phyloP scores from a whole-genome alignment of 2,329 filamentous ascomycete genomes.

The Ascochyta pisi region DNA sequence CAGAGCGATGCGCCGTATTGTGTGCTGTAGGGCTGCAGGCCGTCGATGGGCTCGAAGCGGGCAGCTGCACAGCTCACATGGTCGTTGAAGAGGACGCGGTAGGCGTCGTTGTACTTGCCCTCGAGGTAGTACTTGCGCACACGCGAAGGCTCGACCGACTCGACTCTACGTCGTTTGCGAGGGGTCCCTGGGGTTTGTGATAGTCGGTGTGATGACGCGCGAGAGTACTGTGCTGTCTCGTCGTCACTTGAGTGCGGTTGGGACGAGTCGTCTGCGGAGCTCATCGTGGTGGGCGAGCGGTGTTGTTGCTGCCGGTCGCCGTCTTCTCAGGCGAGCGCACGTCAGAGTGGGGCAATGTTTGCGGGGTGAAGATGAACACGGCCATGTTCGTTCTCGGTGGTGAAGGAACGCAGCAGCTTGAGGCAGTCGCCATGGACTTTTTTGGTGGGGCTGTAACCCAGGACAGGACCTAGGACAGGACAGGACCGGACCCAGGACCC shows the following conservation, averaged over 20 bases:
- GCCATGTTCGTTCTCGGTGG: constrained; percentile 20
- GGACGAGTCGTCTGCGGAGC: constrained; percentile 22
- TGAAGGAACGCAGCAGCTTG: constrained; percentile 5
- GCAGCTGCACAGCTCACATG: constrained; percentile 27
- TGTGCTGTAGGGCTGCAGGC: constrained; percentile 43
- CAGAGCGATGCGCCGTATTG: constrained; percentile 76
- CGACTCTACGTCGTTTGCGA: constrained; percentile 36
- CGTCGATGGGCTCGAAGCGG: constrained; percentile 22
- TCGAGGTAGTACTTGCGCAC: constrained; percentile 40
- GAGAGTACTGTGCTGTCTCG: neutral
- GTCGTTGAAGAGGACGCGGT: constrained; percentile 47
- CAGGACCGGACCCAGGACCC: neutral
- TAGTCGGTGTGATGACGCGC: constrained; percentile 17
- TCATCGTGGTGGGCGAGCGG: constrained; percentile 17
- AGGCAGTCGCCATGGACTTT: constrained; percentile 1
- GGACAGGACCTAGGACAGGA: neutral
- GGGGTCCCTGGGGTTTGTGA: constrained; percentile 25
- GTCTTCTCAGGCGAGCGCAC: neutral
- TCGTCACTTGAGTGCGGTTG: constrained; percentile 7
- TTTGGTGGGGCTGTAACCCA: constrained; percentile 10
- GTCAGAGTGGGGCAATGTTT: neutral
- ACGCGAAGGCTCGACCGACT: constrained; percentile 23
- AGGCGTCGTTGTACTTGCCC: constrained; percentile 56
- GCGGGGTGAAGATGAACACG: neutral
- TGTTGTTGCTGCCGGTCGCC: too few relatives aligned